phyloP scores from a whole-genome alignment of 2,329 filamentous ascomycete species.

The Nigrospora osmanthi region DNA sequence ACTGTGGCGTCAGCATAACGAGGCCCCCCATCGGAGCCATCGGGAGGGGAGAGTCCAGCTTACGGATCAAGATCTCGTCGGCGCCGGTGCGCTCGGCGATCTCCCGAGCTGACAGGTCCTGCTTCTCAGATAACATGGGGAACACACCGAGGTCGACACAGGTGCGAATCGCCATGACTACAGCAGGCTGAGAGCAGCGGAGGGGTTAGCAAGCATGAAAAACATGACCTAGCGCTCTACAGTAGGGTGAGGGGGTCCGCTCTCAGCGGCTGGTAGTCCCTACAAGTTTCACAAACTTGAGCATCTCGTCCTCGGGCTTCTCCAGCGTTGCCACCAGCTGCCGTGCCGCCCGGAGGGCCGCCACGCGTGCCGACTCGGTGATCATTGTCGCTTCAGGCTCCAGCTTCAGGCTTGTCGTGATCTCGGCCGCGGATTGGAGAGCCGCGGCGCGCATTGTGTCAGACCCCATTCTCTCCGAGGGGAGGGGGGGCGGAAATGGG shows the following conservation, averaged over 20 bases:
- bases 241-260: neutral
- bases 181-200: neutral
- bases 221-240: neutral
- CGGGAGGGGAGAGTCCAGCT: neutral
- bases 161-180: neutral
- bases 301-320: neutral
- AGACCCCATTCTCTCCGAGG: no score
- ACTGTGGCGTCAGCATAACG: neutral
- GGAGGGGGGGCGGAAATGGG: no score
- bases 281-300: neutral
- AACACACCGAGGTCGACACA: neutral
- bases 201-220: neutral
- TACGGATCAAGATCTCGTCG: neutral
- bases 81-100: neutral
- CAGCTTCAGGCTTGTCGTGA: neutral
- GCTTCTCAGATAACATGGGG: neutral
- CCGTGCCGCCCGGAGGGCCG: neutral
- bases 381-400: neutral
- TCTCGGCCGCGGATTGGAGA: no score
- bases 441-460: no score
- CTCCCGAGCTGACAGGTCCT: neutral
- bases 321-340: neutral
- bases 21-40: no score
- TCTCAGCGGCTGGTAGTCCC: neutral
- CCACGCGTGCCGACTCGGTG: neutral